These are phyloP conservation scores for Apiospora sp. DNA, from an alignment of 2,329 filamentous ascomycete species.

Conservation along the genomic window DNA sequence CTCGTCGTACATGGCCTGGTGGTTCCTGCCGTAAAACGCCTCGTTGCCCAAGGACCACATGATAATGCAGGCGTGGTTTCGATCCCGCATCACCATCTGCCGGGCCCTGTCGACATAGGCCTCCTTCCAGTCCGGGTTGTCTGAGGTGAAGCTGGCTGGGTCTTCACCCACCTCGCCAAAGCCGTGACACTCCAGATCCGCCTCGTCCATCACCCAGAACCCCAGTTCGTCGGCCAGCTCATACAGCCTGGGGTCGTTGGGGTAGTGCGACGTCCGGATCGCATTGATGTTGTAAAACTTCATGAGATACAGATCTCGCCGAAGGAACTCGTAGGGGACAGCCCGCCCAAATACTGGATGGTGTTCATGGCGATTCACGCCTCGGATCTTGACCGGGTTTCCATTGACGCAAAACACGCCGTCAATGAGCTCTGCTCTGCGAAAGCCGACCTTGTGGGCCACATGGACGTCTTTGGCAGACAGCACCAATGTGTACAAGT, in stretches of 20 bases:
- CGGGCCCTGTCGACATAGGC: constrained; percentile 73
- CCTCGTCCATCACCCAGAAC: constrained; percentile 68
- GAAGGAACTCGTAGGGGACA: constrained; percentile 67
- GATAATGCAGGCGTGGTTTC: constrained; percentile 70
- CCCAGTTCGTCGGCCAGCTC: constrained; percentile 70
- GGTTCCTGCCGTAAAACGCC: constrained; percentile 73
- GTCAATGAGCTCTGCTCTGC: constrained; percentile 66
- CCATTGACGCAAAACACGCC: constrained; percentile 72
- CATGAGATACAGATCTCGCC: constrained; percentile 69
- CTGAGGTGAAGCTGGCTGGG: constrained; percentile 60
- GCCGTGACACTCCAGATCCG: constrained; percentile 63
- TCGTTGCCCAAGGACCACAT: constrained; percentile 80
- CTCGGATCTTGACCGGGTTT: constrained; percentile 68
- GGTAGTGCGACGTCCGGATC: constrained; percentile 73
- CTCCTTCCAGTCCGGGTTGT: constrained; percentile 67
- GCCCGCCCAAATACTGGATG: constrained; percentile 68
- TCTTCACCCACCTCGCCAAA: constrained; percentile 52
- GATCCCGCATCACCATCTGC: constrained; percentile 68
- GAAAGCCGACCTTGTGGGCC: constrained; percentile 68
- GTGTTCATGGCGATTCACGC: constrained; percentile 76
- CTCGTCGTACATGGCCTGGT: constrained; percentile 72
- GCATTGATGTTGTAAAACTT: constrained; percentile 76
- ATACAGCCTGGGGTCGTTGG: constrained; percentile 66
- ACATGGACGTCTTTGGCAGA: constrained; percentile 49
- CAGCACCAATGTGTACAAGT: constrained; percentile 62